Conservation (phyloP, 2,329 filamentous ascomycete genomes). For the Trichoderma semiorbis region DNA sequence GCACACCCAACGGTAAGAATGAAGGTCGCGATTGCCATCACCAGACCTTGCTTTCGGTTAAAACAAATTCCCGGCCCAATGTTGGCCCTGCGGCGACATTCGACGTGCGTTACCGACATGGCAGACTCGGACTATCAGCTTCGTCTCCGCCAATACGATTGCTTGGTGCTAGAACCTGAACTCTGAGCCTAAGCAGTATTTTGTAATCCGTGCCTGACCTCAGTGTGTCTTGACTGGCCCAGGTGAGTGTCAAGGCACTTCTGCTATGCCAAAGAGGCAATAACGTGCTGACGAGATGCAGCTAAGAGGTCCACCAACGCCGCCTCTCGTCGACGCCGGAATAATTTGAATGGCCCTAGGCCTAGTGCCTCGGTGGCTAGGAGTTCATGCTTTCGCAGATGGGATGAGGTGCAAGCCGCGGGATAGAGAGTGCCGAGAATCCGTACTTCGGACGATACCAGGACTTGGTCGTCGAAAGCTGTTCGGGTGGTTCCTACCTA, state of each 20-base stretch:
- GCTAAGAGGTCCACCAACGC: background rate
- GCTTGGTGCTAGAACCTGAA: background rate
- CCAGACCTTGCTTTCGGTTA: conserved; percentile 11
- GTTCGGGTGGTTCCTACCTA: background rate
- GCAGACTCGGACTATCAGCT: background rate
- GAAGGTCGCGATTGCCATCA: conserved; percentile 2
- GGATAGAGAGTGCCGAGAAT: background rate
- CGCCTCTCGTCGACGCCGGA: background rate
- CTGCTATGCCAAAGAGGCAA: background rate
- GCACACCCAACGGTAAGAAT: conserved; percentile 3
- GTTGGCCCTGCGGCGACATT: conserved; percentile 4
- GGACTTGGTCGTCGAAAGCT: background rate
- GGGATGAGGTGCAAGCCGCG: background rate
- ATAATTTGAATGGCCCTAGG: background rate
- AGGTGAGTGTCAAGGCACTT: conserved; percentile 12
- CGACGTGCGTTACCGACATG: background rate
- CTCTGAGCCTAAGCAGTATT: background rate
- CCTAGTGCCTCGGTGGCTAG: background rate
- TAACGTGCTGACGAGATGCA: conserved; percentile 13
- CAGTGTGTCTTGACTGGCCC: background rate
- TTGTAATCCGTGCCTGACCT: background rate
- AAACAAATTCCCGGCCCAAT: conserved; percentile 15
- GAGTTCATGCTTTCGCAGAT: background rate
- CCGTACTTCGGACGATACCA: background rate
- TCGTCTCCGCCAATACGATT: background rate